These are phyloP conservation scores for Eutrema heterophyllum DNA, from an alignment of 345 rosid genomes.

Conservation along the genomic window DNA sequence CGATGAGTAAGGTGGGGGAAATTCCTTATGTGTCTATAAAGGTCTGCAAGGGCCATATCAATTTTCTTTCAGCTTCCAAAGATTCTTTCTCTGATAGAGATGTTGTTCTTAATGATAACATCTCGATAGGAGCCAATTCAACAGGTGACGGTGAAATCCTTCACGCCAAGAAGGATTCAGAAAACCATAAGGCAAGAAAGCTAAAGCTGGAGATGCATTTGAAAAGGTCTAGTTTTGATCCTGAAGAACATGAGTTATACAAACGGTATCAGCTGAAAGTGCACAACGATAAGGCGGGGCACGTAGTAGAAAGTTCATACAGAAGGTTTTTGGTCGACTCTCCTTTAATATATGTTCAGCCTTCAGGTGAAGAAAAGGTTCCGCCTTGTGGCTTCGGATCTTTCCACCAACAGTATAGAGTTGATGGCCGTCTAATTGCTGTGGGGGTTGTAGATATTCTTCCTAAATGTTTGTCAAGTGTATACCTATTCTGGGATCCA, in stretches of 20 bases:
- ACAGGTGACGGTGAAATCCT: constrained; percentile 39
- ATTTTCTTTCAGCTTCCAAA: constrained; percentile 45
- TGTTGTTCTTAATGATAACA: constrained; percentile 31
- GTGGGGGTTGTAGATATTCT: constrained; percentile 93
- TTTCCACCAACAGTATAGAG: constrained; percentile 87
- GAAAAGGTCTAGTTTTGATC: constrained; percentile 86
- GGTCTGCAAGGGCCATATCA: constrained; percentile 84
- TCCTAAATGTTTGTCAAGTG: constrained; percentile 93
- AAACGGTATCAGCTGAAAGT: constrained; percentile 78
- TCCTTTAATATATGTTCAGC: constrained; percentile 62
- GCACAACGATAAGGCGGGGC: constrained; percentile 64
- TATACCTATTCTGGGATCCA: constrained; percentile 97
- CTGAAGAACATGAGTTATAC: constrained; percentile 76
- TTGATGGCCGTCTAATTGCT: constrained; percentile 83
- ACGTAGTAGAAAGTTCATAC: constrained; percentile 57
- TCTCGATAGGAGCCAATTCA: constrained; percentile 40
- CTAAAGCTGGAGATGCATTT: constrained; percentile 70
- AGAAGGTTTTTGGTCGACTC: constrained; percentile 76
- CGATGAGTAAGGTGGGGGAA: constrained; percentile 37
- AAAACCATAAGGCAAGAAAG: constrained; percentile 36
- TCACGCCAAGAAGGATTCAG: constrained; percentile 34
- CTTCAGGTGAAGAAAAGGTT: constrained; percentile 58
- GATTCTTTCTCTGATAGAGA: constrained; percentile 29
- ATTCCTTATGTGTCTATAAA: constrained; percentile 41
- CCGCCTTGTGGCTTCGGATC: constrained; percentile 91